Evolutionary conservation across 1,284 basidiomycete species (phyloP), one percentile per base, ranked within the genome.

Genomic region (Hemileia vastatrix): DNA sequence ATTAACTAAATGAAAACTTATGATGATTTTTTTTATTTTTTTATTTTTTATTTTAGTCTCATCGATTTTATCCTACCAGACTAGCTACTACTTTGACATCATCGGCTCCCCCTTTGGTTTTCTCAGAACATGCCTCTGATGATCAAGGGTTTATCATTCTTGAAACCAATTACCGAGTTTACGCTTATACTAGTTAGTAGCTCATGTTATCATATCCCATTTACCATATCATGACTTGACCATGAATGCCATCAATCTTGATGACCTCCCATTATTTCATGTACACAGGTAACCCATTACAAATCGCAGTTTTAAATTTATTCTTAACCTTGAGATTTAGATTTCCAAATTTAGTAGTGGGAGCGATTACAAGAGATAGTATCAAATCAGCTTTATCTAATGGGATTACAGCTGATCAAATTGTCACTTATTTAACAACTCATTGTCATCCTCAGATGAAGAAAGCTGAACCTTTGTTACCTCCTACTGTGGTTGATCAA

Each of bases 391-490:
- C 95, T 3, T 82, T 99, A 68, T 81, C 83, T 63, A 96, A 94
- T 76, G 95, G 95, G 32, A 98, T 99, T 68, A 88, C 90, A 57
- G 93, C 95, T 57, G 87, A 91, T 72, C 95, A 98, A 89, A 95
- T 98, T 74, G 94, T 98, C 74, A 87, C 87, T 71, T 98, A 98
- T 76, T 81, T 98, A 49, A 83, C 86, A 21, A 87, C 88, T 53
- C 93, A 98, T 77, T 94, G 94, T 1, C 95, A 98, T 77, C 88
- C 91, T 33, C 94, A 98, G 77, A 98, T 98, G 94, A 85, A 88
- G 72, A 90, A 52, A 45, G 71, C 91, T 86, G 89, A 89, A 72
- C 90, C 91, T 4, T 80, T 95, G 4, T 80, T 96, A 13, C 92
- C 92, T 27, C 89, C 94, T 43, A 96, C 94, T 0, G 93, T 97